Evolutionary conservation across 768 basidiomycete genomes (phyloP).

Genomic region (Kwoniella botswanensis): DNA sequence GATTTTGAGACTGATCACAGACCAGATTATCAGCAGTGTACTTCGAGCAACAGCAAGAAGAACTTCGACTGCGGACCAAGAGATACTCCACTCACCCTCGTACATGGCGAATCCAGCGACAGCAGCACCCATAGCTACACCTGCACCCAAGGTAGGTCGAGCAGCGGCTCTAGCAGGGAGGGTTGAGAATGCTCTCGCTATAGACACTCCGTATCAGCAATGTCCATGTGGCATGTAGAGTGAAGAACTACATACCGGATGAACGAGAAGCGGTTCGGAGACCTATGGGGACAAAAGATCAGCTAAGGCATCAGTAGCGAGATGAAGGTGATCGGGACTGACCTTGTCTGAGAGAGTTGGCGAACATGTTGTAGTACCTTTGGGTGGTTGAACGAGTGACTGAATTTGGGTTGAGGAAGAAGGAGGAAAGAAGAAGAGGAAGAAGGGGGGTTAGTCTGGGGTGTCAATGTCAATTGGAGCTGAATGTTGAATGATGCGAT

Average conservation of each 20-base stretch:
- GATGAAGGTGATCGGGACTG: constrained; percentile 4
- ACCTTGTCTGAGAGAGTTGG: constrained; percentile 46
- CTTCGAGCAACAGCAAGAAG: neutral
- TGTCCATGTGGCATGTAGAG: neutral
- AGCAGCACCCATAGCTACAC: constrained; percentile 38
- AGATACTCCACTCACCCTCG: constrained; percentile 30
- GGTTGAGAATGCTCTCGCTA: constrained; percentile 49
- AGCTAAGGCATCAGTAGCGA: constrained; percentile 12
- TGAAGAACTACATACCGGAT: constrained; percentile 34
- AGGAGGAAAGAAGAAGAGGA: constrained; percentile 3
- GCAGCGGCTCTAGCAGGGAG: constrained; percentile 34
- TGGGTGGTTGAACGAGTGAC: neutral
- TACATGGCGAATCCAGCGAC: constrained; percentile 40
- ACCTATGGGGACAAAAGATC: constrained; percentile 25
- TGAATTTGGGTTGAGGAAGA: neutral
- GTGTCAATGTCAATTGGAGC: neutral
- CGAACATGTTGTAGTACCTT: constrained; percentile 37
- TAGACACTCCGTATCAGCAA: constrained; percentile 13
- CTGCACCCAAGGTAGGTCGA: constrained; percentile 28
- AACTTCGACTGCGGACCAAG: neutral
- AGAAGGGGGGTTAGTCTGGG: constrained; percentile 9
- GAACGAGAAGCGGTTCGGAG: constrained; percentile 50
- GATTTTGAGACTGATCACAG: constrained; percentile 14
- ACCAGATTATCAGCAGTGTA: neutral
- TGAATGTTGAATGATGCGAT: neutral